Evolutionary conservation across 73 alveolate genomes (phyloP).

Genomic region (Paramecium biaurelia): DNA sequence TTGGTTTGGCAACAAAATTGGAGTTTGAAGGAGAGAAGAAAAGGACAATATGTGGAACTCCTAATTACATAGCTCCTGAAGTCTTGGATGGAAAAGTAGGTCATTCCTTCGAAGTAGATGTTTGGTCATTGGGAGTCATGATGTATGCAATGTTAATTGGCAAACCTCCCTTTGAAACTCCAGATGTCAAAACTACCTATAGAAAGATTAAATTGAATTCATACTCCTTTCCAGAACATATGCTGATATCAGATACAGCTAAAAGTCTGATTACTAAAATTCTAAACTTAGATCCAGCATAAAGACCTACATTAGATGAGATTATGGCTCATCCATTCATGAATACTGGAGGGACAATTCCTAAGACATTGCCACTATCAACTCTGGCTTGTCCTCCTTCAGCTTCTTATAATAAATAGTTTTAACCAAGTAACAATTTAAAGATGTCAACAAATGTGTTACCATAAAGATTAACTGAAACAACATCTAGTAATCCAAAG

Average conservation of each 20-base stretch:
- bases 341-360: constrained; percentile 80
- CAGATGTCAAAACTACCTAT: constrained; percentile 91
- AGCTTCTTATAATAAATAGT: constrained; percentile 84
- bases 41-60: constrained; percentile 96
- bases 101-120: constrained; percentile 82
- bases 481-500: constrained; percentile 49
- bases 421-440: constrained; percentile 59
- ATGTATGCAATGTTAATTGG: constrained; percentile 75
- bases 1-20: constrained; percentile 94
- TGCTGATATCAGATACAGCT: constrained; percentile 88
- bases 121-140: constrained; percentile 86
- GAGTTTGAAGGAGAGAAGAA: constrained; percentile 92
- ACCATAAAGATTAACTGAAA: constrained; percentile 24
- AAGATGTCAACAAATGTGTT: not conserved
- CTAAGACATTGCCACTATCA: constrained; percentile 91
- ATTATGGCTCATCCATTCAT: constrained; percentile 69
- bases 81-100: constrained; percentile 75
- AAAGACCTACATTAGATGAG: constrained; percentile 70
- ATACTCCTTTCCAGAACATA: constrained; percentile 90
- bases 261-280: constrained; percentile 83
- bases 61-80: constrained; percentile 94
- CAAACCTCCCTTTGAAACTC: constrained; percentile 92
- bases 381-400: constrained; percentile 96
- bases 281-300: constrained; percentile 80
- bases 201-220: constrained; percentile 84